phyloP scores from a whole-genome alignment of 371 early-diverging fungal species.

The Zancudomyces culisetae region DNA sequence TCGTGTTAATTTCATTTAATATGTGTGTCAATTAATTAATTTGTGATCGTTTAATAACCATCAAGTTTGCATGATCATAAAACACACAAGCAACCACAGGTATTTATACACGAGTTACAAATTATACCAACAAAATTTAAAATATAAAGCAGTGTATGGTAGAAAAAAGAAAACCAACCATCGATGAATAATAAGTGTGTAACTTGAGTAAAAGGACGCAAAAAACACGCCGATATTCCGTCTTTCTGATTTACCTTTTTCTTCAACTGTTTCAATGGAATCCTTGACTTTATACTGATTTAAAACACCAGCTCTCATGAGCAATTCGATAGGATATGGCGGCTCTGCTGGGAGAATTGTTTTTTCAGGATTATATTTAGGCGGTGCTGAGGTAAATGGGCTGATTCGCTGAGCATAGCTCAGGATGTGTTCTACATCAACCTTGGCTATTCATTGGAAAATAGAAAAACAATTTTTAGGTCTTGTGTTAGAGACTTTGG shows the following conservation, averaged over 20 bases:
- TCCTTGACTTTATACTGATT: slow-evolving; percentile 18
- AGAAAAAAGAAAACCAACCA: neutral
- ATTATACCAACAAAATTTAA: too few relatives aligned
- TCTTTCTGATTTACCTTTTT: too few relatives aligned
- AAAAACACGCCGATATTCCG: too few relatives aligned
- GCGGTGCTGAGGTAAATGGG: slow-evolving; percentile 31
- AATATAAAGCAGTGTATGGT: too few relatives aligned
- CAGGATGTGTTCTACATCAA: slow-evolving; percentile 24
- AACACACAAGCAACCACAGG: too few relatives aligned
- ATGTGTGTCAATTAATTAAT: too few relatives aligned
- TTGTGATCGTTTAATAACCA: too few relatives aligned
- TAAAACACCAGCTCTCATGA: slow-evolving; percentile 23
- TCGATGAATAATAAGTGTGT: neutral
- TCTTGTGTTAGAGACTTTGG: too few relatives aligned
- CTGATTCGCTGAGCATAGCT: slow-evolving; percentile 29
- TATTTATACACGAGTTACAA: too few relatives aligned
- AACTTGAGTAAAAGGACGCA: neutral
- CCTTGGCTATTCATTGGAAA: slow-evolving; percentile 10
- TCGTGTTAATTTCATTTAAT: too few relatives aligned
- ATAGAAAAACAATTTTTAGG: too few relatives aligned
- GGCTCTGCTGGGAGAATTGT: slow-evolving; percentile 24
- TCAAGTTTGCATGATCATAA: too few relatives aligned
- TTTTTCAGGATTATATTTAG: slow-evolving; percentile 28
- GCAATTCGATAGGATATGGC: slow-evolving; percentile 19
- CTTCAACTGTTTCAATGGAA: neutral